Base-by-base conservation (phyloP, 2,329 filamentous ascomycete genomes). In the Coniochaeta hoffmannii region DNA sequence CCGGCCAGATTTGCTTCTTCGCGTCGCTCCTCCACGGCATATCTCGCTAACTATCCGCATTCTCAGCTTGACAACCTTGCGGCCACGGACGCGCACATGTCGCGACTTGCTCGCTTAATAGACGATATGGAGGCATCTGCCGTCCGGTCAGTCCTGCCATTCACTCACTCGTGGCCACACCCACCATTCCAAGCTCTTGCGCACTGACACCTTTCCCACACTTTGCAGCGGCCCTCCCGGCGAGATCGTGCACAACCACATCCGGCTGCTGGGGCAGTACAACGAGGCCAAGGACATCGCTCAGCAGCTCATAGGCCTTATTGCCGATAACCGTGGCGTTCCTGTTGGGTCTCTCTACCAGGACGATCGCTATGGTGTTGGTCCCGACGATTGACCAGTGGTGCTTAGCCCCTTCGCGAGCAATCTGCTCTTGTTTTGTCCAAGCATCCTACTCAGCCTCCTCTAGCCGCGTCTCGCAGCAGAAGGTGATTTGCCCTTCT, bases 261-360 rank as follows among this genome's bases (percentile, higher is more conserved):
- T 69, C 44, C 53, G 55, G 24, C 60, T 63, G 1, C 60, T 73
- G 15, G 63, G 65, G 31, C 61, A 68, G 36, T 73, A 73, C 63
- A 73, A 73, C 61, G 66, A 72, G 28, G 61, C 69, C 41, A 72
- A 71, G 38, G 71, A 73, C 28, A 63, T 69, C 9, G 68, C 65
- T 3, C 70, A 72, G 60, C 67, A 72, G 57, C 60, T 73, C 22
- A 72, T 73, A 41, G 69, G 71, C 4, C 58, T 72, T 12, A 61
- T 73, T 7, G 71, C 71, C 1, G 71, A 73, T 34, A 68, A 70
- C 24, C 60, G 63, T 1, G 65, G 66, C 4, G 63, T 70, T 1
- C 63, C 66, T 1, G 59, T 72, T 6, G 58, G 65, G 9, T 62
- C 62, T 3, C 52, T 72, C 8, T 72, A 72, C 46, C 58, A 60